Evolutionary conservation across 352 stramenopile genomes (phyloP).

Genomic region (Phytophthora chlamydospora): DNA sequence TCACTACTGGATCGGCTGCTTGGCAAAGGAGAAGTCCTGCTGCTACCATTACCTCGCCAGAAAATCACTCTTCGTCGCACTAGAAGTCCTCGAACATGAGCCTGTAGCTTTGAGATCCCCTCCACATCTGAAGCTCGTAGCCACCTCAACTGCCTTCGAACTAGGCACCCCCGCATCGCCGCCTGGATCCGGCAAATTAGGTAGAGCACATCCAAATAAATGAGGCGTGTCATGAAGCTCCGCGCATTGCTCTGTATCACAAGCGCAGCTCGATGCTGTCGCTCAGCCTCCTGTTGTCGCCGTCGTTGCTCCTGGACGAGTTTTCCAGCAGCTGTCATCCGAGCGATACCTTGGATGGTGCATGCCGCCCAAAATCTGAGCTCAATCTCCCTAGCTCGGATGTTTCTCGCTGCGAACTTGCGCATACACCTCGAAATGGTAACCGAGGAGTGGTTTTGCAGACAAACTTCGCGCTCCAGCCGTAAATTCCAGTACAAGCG

Average conservation of each 20-base stretch:
- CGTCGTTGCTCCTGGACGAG: slow-evolving; percentile 18
- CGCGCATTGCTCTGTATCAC: slow-evolving; percentile 63
- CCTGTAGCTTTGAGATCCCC: slow-evolving; percentile 55
- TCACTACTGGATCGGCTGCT: slow-evolving; percentile 3
- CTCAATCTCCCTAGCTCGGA: slow-evolving; percentile 32
- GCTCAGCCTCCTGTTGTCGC: slow-evolving; percentile 12
- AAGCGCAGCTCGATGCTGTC: slow-evolving; percentile 39
- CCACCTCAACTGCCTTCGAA: slow-evolving; percentile 62
- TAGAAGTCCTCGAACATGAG: slow-evolving; percentile 46
- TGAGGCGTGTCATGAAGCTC: slow-evolving; percentile 69
- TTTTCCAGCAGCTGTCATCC: slow-evolving; percentile 32
- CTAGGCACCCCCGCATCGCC: slow-evolving; percentile 64
- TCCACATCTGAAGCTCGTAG: slow-evolving; percentile 50
- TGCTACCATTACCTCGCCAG: slow-evolving; percentile 2
- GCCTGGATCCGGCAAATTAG: slow-evolving; percentile 82
- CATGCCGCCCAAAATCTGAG: slow-evolving; percentile 42
- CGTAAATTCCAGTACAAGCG: slow-evolving; percentile 17
- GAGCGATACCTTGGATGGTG: slow-evolving; percentile 53
- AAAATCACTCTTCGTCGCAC: slow-evolving; percentile 16
- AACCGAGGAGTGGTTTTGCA: slow-evolving; percentile 35
- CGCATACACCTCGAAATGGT: slow-evolving; percentile 53
- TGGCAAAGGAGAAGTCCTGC: neutral
- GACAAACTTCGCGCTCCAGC: slow-evolving; percentile 21
- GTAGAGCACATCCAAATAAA: slow-evolving; percentile 84
- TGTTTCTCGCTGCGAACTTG: slow-evolving; percentile 34